Conservation (phyloP, 495 filamentous ascomycete genomes). For the Pyrenula aspistea region DNA sequence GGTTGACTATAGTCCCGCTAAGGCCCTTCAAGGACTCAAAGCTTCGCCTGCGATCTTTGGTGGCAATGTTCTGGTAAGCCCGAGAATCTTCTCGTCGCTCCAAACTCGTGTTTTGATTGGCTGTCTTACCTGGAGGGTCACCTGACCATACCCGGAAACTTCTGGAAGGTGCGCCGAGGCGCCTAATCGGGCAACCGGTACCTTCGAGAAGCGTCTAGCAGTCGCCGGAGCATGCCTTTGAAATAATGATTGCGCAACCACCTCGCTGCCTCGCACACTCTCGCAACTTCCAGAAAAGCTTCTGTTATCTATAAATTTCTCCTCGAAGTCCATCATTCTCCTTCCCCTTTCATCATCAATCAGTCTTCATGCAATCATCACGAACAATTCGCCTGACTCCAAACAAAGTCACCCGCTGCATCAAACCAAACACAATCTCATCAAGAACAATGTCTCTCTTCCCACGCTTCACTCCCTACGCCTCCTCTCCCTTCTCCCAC, state of each 20-base stretch:
- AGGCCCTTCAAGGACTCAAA: neutral
- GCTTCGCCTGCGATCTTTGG: neutral
- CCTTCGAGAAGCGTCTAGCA: neutral
- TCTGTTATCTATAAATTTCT: neutral
- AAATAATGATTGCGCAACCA: neutral
- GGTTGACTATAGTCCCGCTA: constrained; percentile 9
- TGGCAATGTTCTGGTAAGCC: neutral
- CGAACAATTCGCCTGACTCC: constrained; percentile 5
- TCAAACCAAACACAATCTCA: constrained; percentile 5
- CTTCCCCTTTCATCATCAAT: constrained; percentile 8
- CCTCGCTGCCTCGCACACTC: neutral
- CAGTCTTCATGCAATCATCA: constrained; percentile 11
- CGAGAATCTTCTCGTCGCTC: neutral
- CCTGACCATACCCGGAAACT: neutral
- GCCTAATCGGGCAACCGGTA: neutral
- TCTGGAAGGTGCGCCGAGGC: neutral
- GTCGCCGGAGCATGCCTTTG: neutral
- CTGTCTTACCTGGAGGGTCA: neutral
- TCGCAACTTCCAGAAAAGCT: neutral
- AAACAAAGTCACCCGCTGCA: constrained; percentile 5
- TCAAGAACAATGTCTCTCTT: constrained; percentile 55
- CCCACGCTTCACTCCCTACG: constrained; percentile 34
- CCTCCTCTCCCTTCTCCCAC: constrained; percentile 59
- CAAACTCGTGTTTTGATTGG: neutral
- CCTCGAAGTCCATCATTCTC: constrained; percentile 1